Base-by-base conservation (phyloP, 2,329 filamentous ascomycete genomes). In the Monosporascus sp. region DNA sequence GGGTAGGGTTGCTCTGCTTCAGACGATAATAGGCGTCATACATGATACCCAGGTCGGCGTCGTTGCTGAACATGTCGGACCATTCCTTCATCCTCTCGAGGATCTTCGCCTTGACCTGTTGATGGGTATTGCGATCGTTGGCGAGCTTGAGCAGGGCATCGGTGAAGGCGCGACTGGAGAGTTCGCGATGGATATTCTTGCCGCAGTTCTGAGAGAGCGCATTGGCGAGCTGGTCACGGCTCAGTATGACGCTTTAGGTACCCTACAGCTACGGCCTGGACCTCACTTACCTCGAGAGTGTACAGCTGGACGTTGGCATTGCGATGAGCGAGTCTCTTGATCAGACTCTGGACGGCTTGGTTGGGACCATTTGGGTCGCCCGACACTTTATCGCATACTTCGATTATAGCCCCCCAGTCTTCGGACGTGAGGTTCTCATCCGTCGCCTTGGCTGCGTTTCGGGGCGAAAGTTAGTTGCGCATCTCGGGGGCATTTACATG, bases 271-370 rank as follows among this genome's bases (percentile, higher is more conserved):
- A 34, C 31, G 31, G 31, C 31, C 27, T n/a, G 22, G 14, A 37
- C 27, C 26, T 7, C 48, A 64, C 74, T 45, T 66, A 89, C 86
- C 80, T 95, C 91, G 56, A 97, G 84, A 14, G 92, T 96, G 72
- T 97, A 97, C 20, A 97, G 84, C 74, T 97, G 92, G 26, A 97
- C 92, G 71, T 97, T 96, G 58, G 92, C 92, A 72, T 97, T 97
- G 62, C 92, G 87, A 72, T 97, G 91, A 53, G 91, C 91, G 52
- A 97, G 80, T 43, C 92, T 83, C 76, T 93, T 95, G 73, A 97
- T 96, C 77, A 97, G 83, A 67, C 90, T 88, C 66, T 91, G 88
- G 52, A 95, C 89, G 16, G 86, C 91, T 75, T 95, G 89, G 76
- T 93, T 93, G 61, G 89, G 81, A 26, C 81, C 82, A 61, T 80